Evolutionary conservation across 2,329 filamentous ascomycete species (phyloP).

Genomic region (Corynespora cassiicola): DNA sequence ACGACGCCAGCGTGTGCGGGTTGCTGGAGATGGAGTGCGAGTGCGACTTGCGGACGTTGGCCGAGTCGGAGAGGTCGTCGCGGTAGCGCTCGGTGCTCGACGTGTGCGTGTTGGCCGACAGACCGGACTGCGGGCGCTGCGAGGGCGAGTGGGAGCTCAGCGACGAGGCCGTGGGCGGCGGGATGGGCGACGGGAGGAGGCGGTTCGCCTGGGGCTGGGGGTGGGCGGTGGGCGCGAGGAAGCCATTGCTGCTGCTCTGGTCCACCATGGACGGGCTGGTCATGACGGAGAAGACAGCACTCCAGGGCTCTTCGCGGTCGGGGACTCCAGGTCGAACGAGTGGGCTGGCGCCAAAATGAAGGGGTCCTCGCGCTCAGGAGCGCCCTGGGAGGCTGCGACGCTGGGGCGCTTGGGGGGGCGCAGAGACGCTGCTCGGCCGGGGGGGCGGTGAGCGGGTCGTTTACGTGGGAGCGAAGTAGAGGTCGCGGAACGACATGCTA

Average conservation of each 20-base stretch:
- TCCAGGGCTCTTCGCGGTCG: too few species aligned
- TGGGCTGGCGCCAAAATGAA: neutral
- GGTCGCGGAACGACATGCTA: slow-evolving; percentile 31
- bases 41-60: slow-evolving; percentile 35
- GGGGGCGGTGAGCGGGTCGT: slow-evolving; percentile 20
- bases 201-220: slow-evolving; percentile 14
- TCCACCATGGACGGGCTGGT: slow-evolving; percentile 37
- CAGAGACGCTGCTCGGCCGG: slow-evolving; percentile 20
- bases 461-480: slow-evolving; percentile 36
- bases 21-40: slow-evolving; percentile 44
- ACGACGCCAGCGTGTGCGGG: slow-evolving; percentile 41
- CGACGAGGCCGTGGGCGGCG: slow-evolving; percentile 38
- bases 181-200: slow-evolving; percentile 41
- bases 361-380: slow-evolving; percentile 1
- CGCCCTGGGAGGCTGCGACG: slow-evolving; percentile 20
- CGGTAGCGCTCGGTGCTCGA: slow-evolving; percentile 20
- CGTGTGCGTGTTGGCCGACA: slow-evolving; percentile 33
- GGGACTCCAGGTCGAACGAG: slow-evolving; percentile 1
- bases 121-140: slow-evolving; percentile 38
- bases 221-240: slow-evolving; percentile 21
- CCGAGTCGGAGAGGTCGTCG: slow-evolving; percentile 32
- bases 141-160: slow-evolving; percentile 27
- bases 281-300: slow-evolving; percentile 37
- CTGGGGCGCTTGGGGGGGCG: slow-evolving; percentile 17
- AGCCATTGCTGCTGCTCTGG: slow-evolving; percentile 33